Base-by-base conservation (phyloP, 2,329 filamentous ascomycete species). In the Epichloe brachyelytri region DNA sequence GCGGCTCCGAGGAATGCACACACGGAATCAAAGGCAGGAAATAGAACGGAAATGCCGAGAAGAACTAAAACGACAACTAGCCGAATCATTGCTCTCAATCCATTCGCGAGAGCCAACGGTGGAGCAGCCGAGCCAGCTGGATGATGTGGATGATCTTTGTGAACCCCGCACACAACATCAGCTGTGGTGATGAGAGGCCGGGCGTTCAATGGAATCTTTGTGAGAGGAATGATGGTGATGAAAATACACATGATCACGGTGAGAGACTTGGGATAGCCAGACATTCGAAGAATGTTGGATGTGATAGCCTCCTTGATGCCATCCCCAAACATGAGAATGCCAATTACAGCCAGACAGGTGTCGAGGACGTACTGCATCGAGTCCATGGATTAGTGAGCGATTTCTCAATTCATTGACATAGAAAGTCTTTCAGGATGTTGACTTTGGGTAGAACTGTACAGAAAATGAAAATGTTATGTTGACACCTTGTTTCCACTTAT, bases 241-340 rank as follows among this genome's bases (percentile, higher is more conserved):
- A 90, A 91, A 55, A 87, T 73, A 56, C 88, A 88, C 65, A 96
- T 85, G 57, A 91, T 73, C 45, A 91, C 69, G n/a, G 82, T 88
- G 40, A 95, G 68, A 1, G 72, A 75, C 12, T 78, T 71, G 1
- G 91, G 88, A 63, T 95, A 96, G 50, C 83, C 84, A 5, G 76
- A 68, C 1, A 81, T 85, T 49, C 77, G 73, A 57, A 97, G 79
- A 54, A 98, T 84, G 68, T 95, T 97, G 61, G 85, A 85, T 0
- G 93, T 96, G 63, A 97, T 83, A 65, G 94, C 88, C 56, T 95
- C 90, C 51, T 77, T 78, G 50, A 95, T 87, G n/a, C 72, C 77
- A 58, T 95, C 86, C 54, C 91, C 91, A 65, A 96, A 98, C 91
- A 98, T 97, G 56, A 96, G 76, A 52, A 93, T 78, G 39, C 93